Percentiles rank a stretch among this genome's conserved stretches.
Conservation (phyloP, 805 yeast species). For the Tetrapisispora fleetii region DNA sequence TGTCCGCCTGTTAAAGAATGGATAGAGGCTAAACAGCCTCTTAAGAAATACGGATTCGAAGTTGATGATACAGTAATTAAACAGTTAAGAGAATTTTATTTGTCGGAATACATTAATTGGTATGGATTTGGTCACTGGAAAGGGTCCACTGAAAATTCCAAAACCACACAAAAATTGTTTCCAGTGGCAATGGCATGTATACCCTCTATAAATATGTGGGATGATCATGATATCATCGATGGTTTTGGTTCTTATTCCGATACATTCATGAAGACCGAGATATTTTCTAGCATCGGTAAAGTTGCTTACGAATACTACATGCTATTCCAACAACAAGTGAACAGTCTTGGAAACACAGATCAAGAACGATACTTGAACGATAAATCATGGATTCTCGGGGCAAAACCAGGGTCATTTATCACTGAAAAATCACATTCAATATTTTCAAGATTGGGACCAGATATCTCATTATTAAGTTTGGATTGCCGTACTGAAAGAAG, state of each 20-base stretch:
- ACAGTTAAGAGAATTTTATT: constrained; percentile 57
- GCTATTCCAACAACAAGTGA: constrained; percentile 82
- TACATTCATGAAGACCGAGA: constrained; percentile 57
- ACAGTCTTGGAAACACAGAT: constrained; percentile 28
- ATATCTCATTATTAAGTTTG: constrained; percentile 63
- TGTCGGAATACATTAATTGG: constrained; percentile 74
- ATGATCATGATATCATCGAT: constrained; percentile 94
- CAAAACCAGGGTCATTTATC: constrained; percentile 50
- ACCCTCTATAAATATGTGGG: constrained; percentile 79
- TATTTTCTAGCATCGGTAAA: constrained; percentile 64
- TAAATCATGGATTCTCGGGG: constrained; percentile 55
- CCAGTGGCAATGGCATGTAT: constrained; percentile 74
- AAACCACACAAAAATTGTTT: constrained; percentile 54
- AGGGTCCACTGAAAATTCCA: constrained; percentile 46
- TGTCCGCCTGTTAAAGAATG: constrained; percentile 49
- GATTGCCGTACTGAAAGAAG: constrained; percentile 92
- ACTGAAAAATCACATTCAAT: constrained; percentile 55
- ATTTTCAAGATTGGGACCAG: constrained; percentile 64
- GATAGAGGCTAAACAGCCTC: constrained; percentile 45
- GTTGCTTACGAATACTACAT: constrained; percentile 78
- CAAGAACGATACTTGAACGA: constrained; percentile 30
- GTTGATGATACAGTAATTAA: constrained; percentile 38
- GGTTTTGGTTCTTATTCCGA: constrained; percentile 88
- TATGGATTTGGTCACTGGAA: constrained; percentile 84
- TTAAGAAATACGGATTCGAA: constrained; percentile 35